Conservation (phyloP, 495 filamentous ascomycete species). For the Penicillium angulare region DNA sequence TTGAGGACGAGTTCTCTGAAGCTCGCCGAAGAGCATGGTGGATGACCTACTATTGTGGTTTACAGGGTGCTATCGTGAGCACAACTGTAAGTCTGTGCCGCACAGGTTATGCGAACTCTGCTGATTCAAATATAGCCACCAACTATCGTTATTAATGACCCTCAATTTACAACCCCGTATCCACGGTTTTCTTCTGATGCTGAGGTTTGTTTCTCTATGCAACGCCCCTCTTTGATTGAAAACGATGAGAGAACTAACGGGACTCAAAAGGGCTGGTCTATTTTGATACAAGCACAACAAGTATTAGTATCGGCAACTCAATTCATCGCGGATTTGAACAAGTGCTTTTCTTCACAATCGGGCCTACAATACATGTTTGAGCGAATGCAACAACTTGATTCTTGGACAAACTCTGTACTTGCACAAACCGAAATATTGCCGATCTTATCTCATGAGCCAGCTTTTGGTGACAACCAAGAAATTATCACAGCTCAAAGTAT, state of each 20-base stretch:
- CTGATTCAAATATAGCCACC: slow-evolving; percentile 39
- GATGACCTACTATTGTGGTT: slow-evolving; percentile 63
- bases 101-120: not conserved
- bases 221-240: too few species aligned
- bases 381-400: slow-evolving; percentile 56
- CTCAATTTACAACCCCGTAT: slow-evolving; percentile 56
- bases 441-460: slow-evolving; percentile 33
- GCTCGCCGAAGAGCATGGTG: slow-evolving; percentile 59
- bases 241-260: too few species aligned
- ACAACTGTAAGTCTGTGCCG: slow-evolving; percentile 45
- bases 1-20: slow-evolving; percentile 51
- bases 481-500: slow-evolving; percentile 48
- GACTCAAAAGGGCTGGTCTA: slow-evolving; percentile 56
- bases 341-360: slow-evolving; percentile 33
- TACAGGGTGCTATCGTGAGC: slow-evolving; percentile 60
- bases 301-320: slow-evolving; percentile 55
- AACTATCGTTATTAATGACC: slow-evolving; percentile 53
- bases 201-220: slow-evolving; percentile 41
- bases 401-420: slow-evolving; percentile 47
- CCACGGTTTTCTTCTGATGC: slow-evolving; percentile 52
- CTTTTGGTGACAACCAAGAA: slow-evolving; percentile 45
- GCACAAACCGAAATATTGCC: slow-evolving; percentile 45
- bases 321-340: slow-evolving; percentile 54
- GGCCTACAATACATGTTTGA: slow-evolving; percentile 49
- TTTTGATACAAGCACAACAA: slow-evolving; percentile 58